Evolutionary conservation across 441 rosid genomes (phyloP), one percentile per base, ranked within the genome.

Genomic region (Bocquillonia castaneifolia): DNA sequence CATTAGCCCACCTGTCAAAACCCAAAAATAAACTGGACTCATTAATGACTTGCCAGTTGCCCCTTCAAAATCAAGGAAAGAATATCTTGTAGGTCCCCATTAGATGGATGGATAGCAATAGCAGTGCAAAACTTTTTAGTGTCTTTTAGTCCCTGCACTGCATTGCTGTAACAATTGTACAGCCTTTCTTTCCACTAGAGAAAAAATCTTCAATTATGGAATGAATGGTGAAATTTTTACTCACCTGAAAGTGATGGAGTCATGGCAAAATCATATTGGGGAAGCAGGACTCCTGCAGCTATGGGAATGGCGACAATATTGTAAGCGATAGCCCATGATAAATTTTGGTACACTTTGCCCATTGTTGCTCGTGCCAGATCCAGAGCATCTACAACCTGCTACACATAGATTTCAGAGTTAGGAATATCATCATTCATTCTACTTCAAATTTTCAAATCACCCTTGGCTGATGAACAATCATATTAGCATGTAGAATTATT

Each of bases 311-410:
- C 88, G 7, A 90, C 77, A 15, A 80, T 72, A 54, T 94, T 91
- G 72, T 94, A 91, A 0, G 89, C 93, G 17, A 93, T 81, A 22
- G 95, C 92, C 99, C 95, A 93, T 10, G 88, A 85, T 62, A 93
- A 74, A 77, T 89, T 93, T 77, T 93, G 99, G 77, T 89, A 89
- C 44, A 89, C 99, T 83, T 91, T 89, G n/a, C 82, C 77, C 96
- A 89, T 89, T 40, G 96, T 91, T 56, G 95, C 93, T 63, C 80
- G 88, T 32, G 93, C 93, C 44, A 91, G 96, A 80, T 89, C 87
- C 68, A 88, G 72, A 44, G 97, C 91, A 66, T 93, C 96, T 54
- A 86, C 85, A 36, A 89, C 95, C 97, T 89, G 76, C 69, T 74
- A 63, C 9, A 17, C 60, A 59, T 22, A 39, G 0, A 47, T 59